These are phyloP conservation scores for Ustilago cynodontis DNA, from an alignment of 1,284 basidiomycete species.

Conservation along the genomic window DNA sequence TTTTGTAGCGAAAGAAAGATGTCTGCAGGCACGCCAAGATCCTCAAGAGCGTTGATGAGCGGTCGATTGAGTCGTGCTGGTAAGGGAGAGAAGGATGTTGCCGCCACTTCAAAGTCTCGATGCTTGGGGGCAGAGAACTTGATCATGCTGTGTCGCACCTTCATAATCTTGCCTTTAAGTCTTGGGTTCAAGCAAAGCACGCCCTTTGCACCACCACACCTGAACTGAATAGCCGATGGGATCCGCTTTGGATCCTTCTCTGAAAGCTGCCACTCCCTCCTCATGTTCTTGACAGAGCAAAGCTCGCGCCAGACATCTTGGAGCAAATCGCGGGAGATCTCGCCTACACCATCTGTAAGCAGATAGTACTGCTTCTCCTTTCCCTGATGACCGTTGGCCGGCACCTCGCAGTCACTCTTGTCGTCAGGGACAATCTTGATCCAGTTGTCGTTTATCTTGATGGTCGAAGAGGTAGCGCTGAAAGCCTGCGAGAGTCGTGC, in stretches of 20 bases:
- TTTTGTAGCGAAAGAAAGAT: constrained; percentile 26
- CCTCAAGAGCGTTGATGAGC: constrained; percentile 44
- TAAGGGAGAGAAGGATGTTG: constrained; percentile 27
- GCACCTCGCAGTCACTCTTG: constrained; percentile 12
- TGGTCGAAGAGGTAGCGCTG: constrained; percentile 41
- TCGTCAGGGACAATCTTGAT: constrained; percentile 31
- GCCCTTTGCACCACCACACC: constrained; percentile 38
- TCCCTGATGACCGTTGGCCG: neutral
- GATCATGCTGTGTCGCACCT: constrained; percentile 36
- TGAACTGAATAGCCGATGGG: constrained; percentile 37
- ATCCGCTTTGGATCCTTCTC: constrained; percentile 20
- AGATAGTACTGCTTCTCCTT: constrained; percentile 13
- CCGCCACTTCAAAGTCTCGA: constrained; percentile 32
- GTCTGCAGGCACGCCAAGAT: constrained; percentile 18
- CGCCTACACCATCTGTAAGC: constrained; percentile 40
- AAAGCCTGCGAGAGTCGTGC: constrained; percentile 41
- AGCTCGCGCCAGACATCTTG: constrained; percentile 34
- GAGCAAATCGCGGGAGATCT: constrained; percentile 29
- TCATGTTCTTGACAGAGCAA: constrained; percentile 30
- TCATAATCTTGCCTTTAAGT: constrained; percentile 26
- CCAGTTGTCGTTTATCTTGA: constrained; percentile 30
- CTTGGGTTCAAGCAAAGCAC: constrained; percentile 36
- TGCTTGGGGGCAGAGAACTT: constrained; percentile 35
- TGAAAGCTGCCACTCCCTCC: constrained; percentile 21
- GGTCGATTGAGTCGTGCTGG: constrained; percentile 39